Evolutionary conservation across 768 basidiomycete genomes (phyloP), one percentile per base, ranked within the genome.

Genomic region (Leccinum rimulosum): DNA sequence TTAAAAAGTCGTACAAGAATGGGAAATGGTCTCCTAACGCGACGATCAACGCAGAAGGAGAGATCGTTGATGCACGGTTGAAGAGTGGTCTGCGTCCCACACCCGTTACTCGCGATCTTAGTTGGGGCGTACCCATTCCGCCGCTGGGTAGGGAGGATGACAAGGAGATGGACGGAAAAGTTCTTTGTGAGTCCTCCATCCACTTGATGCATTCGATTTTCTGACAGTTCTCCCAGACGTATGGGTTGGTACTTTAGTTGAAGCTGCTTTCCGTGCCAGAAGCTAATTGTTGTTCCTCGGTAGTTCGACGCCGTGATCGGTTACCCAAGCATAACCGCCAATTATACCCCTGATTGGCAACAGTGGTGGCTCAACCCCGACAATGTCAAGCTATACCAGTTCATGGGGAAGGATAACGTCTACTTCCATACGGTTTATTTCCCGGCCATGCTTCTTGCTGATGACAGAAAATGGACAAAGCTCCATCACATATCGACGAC

Each of bases 391-490:
- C 78, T 98, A 53, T 97, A 93, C 77, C 96, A 99, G 74, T 99
- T 99, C 80, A 99, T 99, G 97, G 97, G 97, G 70, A 99, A 99
- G 77, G 96, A 98, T 72, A 98, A 95, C 62, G 93, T 95, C 52
- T 98, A 96, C 75, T 99, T 99, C 84, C 97, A 99, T 74, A 93
- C 93, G 0, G 85, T 99, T 43, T 93, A 93, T 67, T 99, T 87
- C 79, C 96, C 97, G 30, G 88, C 93, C 4, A 86, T 94, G 58
- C 84, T 93, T 67, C 76, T 98, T 60, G 97, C 86, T 3, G 95
- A 98, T 64, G 90, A 92, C 17, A 84, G 92, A 53, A 78, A 87
- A 61, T 99, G 97, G 97, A 97, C 96, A 27, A 95, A 77, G 71
- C 81, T 98, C 4, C 91, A 96, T 73, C 94, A 97, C 75, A 77